A percentile compares a stretch with the other conserved stretches of the same genome.
Evolutionary conservation across 352 stramenopile genomes (phyloP).

Genomic region (Globisporangium irregulare): DNA sequence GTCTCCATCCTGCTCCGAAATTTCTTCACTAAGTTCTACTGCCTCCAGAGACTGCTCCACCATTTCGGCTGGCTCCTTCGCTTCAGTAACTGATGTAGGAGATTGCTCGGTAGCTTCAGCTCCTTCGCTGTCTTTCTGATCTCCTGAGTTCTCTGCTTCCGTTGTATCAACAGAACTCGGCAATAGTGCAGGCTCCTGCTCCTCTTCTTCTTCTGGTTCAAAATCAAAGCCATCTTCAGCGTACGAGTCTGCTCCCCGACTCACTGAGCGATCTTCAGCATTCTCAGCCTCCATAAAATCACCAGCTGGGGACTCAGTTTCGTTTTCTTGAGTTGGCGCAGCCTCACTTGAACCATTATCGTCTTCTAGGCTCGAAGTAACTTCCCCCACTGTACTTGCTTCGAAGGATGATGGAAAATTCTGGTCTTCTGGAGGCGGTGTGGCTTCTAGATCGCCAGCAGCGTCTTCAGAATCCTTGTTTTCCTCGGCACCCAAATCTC

Average conservation of each 20-base stretch:
- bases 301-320: neutral
- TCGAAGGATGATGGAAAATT: neutral
- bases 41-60: neutral
- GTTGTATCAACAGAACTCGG: neutral
- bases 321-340: neutral
- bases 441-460: too few species aligned
- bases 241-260: conserved; percentile 14
- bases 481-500: neutral
- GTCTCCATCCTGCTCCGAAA: neutral
- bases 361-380: neutral
- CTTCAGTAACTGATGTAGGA: neutral
- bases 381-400: neutral
- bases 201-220: conserved; percentile 5
- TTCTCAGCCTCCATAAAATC: neutral
- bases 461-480: neutral
- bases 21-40: neutral
- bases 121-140: neutral
- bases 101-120: neutral
- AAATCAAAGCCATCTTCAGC: conserved; percentile 17
- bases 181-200: neutral
- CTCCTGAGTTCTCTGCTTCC: neutral
- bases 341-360: neutral
- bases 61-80: neutral
- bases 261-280: conserved; percentile 10
- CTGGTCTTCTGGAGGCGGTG: neutral